A percentile compares a stretch with the other conserved stretches of the same genome.
These are phyloP conservation scores for Leptodermis oblonga DNA, from an alignment of 257 asterid genomes.

Conservation along the genomic window DNA sequence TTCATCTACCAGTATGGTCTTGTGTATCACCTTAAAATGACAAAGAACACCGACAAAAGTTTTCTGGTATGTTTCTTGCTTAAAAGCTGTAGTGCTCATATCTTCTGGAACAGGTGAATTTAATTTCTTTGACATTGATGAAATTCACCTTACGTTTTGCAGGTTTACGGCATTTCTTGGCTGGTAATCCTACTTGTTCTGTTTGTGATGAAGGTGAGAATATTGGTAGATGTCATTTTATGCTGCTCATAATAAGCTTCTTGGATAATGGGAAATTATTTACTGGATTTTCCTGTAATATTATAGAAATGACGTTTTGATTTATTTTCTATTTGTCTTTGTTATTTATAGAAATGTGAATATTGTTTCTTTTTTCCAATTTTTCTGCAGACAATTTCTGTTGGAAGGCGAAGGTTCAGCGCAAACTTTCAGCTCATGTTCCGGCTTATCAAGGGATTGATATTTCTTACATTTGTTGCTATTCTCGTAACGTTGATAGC, in stretches of 20 bases:
- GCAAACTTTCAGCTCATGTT: conserved; percentile 86
- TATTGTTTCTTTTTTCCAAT: conserved; percentile 11
- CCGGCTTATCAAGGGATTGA: conserved; percentile 93
- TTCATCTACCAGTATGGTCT: conserved; percentile 95
- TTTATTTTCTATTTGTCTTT: not conserved
- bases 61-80: conserved; percentile 57
- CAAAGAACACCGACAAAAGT: conserved; percentile 44
- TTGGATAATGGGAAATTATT: not conserved
- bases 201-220: conserved; percentile 90
- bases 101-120: conserved; percentile 8
- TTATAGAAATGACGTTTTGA: not conserved
- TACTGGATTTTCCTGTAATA: no score
- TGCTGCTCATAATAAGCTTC: not conserved
- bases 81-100: conserved; percentile 7
- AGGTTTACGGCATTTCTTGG: conserved; percentile 97
- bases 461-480: conserved; percentile 74
- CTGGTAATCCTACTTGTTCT: conserved; percentile 75
- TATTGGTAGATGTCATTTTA: not conserved
- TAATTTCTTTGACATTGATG: conserved; percentile 6
- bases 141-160: conserved; percentile 23
- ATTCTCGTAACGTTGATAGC: conserved; percentile 71
- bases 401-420: conserved; percentile 88
- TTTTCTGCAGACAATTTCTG: conserved; percentile 62
- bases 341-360: not conserved
- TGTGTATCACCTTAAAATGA: conserved; percentile 80